Conservation (phyloP, 2,329 filamentous ascomycete species). For the Penicillium occitanis region DNA sequence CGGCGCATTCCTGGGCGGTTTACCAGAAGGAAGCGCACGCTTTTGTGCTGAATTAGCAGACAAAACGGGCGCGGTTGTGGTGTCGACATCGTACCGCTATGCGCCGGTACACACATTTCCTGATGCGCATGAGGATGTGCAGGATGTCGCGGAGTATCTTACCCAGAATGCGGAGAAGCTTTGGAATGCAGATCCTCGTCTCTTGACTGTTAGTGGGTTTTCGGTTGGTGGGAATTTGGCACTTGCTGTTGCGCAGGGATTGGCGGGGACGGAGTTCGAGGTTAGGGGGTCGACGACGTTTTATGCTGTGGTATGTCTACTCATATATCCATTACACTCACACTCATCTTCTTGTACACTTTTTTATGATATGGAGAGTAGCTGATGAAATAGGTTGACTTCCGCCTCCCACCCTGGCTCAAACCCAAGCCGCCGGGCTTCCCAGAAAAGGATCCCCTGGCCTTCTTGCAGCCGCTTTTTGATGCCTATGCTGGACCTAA, state of each 20-base stretch:
- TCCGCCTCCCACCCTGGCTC: constrained; percentile 40
- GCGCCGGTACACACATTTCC: constrained; percentile 46
- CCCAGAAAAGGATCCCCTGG: constrained; percentile 42
- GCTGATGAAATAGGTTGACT: constrained; percentile 34
- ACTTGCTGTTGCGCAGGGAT: constrained; percentile 32
- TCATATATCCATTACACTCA: not conserved
- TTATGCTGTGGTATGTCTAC: constrained; percentile 33
- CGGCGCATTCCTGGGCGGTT: not conserved
- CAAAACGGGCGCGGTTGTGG: constrained; percentile 44
- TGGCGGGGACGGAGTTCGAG: constrained; percentile 26
- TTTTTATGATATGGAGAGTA: not conserved
- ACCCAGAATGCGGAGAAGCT: constrained; percentile 42
- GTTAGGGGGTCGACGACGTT: constrained; percentile 45
- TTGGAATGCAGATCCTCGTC: constrained; percentile 17
- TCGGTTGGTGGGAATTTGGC: constrained; percentile 50
- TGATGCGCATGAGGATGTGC: constrained; percentile 44
- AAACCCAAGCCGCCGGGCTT: constrained; percentile 41
- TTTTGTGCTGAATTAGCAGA: constrained; percentile 30
- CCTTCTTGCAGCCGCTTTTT: constrained; percentile 44
- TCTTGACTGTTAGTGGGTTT: constrained; percentile 48
- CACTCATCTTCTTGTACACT: no score
- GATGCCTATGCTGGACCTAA: constrained; percentile 44
- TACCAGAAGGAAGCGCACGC: not conserved
- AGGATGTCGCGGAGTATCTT: constrained; percentile 46
- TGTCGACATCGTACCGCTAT: constrained; percentile 44